Conservation (phyloP, 2,329 filamentous ascomycete genomes). For the Lachnellula willkommii region DNA sequence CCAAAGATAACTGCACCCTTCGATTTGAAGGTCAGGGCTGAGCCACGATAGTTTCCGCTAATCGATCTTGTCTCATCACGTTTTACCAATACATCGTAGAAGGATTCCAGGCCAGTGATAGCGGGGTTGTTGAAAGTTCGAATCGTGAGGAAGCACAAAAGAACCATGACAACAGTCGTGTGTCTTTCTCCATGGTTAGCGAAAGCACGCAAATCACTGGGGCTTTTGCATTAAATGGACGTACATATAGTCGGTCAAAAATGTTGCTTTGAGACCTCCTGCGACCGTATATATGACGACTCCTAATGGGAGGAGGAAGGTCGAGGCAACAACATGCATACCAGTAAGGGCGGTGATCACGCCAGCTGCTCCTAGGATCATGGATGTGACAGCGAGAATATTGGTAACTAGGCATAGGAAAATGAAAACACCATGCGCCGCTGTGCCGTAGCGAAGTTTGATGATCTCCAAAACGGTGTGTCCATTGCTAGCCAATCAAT, state of each 20-base stretch:
- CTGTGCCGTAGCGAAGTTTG: slow-evolving; percentile 66
- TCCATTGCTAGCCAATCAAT: slow-evolving; percentile 48
- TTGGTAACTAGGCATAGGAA: slow-evolving; percentile 76
- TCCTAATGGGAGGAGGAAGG: slow-evolving; percentile 73
- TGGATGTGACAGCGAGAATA: slow-evolving; percentile 79
- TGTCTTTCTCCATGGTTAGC: slow-evolving; percentile 46
- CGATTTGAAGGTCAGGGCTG: slow-evolving; percentile 52
- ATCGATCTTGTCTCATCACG: slow-evolving; percentile 42
- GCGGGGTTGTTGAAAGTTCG: slow-evolving; percentile 43
- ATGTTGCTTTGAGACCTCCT: slow-evolving; percentile 76
- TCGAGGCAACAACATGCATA: slow-evolving; percentile 67
- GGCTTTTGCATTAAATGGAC: background rate
- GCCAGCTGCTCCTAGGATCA: slow-evolving; percentile 76
- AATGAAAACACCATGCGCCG: slow-evolving; percentile 71
- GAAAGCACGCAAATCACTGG: slow-evolving; percentile 22
- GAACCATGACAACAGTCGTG: slow-evolving; percentile 49
- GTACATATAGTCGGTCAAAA: slow-evolving; percentile 56
- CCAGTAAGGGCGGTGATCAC: slow-evolving; percentile 66
- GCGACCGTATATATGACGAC: slow-evolving; percentile 72
- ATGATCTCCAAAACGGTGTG: slow-evolving; percentile 68
- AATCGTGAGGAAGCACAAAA: slow-evolving; percentile 44
- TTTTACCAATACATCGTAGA: slow-evolving; percentile 46
- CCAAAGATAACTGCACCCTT: slow-evolving; percentile 46
- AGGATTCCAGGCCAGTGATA: slow-evolving; percentile 41
- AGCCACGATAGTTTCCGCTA: slow-evolving; percentile 47